Base-by-base conservation (phyloP, 2,329 filamentous ascomycete genomes). In the Aspergillus floridensis region DNA sequence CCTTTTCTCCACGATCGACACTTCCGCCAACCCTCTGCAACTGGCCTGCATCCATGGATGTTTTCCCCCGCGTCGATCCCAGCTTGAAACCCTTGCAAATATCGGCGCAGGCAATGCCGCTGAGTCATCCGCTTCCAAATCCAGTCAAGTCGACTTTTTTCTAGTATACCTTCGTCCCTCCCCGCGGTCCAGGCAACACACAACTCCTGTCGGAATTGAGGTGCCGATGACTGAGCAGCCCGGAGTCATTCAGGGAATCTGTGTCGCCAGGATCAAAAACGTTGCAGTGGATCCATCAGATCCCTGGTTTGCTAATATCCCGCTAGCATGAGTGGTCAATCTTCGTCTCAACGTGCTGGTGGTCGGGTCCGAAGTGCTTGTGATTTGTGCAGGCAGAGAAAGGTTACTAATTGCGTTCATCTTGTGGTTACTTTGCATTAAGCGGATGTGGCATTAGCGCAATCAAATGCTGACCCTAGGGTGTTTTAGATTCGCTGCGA, bases 401-500 rank as follows among this genome's bases (percentile, higher is more conserved):
- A 67, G 61, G 67, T 68, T 60, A 19, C 32, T 54, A 5, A 51
- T 4, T 6, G 8, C 19, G 38, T 56, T 8, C 48, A 49, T 19
- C 14, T 44, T 26, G 31, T 12, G 19, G 19, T 10, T 21, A 53
- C 26, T 29, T 5, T 29, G 26, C 26, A 29, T 29, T 7, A 29
- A 29, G 26, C 7, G 26, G 26, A 29, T 29, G 26, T 10, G 26
- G 7, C 26, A 29, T 35, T 12, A 35, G 32, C 32, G 11, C 32
- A 14, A 22, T 14, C 5, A 29, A 51, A 10, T 31, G 38, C 44
- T 50, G 8, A 53, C 48, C 26, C 12, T 12, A 47, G 22, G 1
- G 22, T n/a, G 21, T 14, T 19, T 49, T 49, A 70, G 68, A 70
- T 70, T 31, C 66, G 66, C 35, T 70, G 68, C 57, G 66, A 70